Base-by-base conservation (phyloP, 2,329 filamentous ascomycete species). In the Trichoderma harzianum region DNA sequence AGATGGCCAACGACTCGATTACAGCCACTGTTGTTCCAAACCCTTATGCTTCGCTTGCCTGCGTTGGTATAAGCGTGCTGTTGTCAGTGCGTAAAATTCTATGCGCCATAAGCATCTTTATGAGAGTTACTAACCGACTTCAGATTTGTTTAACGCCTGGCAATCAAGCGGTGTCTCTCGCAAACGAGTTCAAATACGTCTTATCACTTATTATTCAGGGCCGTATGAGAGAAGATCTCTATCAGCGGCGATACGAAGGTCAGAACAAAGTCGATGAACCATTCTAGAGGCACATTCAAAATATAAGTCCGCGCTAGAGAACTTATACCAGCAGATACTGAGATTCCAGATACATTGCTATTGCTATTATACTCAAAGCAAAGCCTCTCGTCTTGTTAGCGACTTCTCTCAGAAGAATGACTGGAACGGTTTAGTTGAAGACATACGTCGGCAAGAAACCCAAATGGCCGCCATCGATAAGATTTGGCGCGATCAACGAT, bases 171-270 rank as follows among this genome's bases (percentile, higher is more conserved):
- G 7, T 30, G 24, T 47, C 55, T 47, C 26, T 69, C 6, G 66
- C 55, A 60, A 47, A 60, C 2, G 55, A 55, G 16, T 16, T 69
- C 3, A n/a, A 60, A 30, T 69, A 60, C 34, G 43, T 69, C 26
- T 69, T 12, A 4, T 26, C 39, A 7, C 53, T 69, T 32, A 61
- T 69, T 14, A 6, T 28, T 11, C 66, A 69, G 1, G 53, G 53
- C 12, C 53, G 32, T 10, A 69, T 69, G 66, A 39, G 66, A 26
- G 66, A 69, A 60, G 26, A 51, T 26, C 66, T 61, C 8, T 69
- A 69, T 32, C n/a, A 51, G 60, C n/a, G 65, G 11, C 36, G 39
- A 3, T 60, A 68, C 43, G 65, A 60, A 18, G 16, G 16, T 10
- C 10, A 21, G 2, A 51, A 51, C 43, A 60, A 47, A n/a, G 18